Evolutionary conservation across 176 grass and related monocot species (phyloP), one percentile per base, ranked within the genome.

Genomic region (Alloteropsis semialata): DNA sequence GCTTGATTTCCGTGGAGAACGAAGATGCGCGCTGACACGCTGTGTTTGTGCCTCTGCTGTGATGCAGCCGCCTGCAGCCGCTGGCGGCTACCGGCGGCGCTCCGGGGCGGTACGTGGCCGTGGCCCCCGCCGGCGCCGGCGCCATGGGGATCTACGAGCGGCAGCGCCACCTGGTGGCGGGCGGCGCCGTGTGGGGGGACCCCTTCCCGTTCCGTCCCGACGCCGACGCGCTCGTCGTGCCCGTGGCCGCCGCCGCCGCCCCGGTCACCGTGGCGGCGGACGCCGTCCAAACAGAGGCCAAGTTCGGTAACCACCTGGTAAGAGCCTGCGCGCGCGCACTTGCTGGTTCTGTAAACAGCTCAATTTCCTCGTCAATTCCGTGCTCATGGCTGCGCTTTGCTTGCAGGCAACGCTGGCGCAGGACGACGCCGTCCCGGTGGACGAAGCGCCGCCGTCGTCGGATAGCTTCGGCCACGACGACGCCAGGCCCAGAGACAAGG

Each of bases 391-490:
- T 25, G 25, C 6, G 14, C 38, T 1, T n/a, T n/a, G 50, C 32
- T 15, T 38, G 30, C 16, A 28, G 43, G 11, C n/a, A n/a, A 43
- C 8, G 7, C 8, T 10, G 27, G 28, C 59, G 1, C 13, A 61
- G 44, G 46, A 65, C 28, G 46, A 24, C 21, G 10, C 19, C 5
- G 65, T 37, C 32, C 25, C 54, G 39, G 5, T 46, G 50, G 69
- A 74, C 0, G 87, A 89, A 0, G 37, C 57, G 27, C 6, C 18
- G 76, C 76, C 24, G 61, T 75, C 69, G 51, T 74, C 87, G 2
- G 82, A 89, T 3, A 85, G 87, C 61, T 85, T 80, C 60, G 41
- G 84, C 33, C 76, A 69, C 39, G 69, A 89, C 32, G 69, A 43
- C 2, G 70, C 69, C 42, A 43, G 27, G 87, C 76, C 76, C 1